These are phyloP conservation scores for Pulveroboletus sp. DNA, from an alignment of 768 basidiomycete species.

Conservation along the genomic window DNA sequence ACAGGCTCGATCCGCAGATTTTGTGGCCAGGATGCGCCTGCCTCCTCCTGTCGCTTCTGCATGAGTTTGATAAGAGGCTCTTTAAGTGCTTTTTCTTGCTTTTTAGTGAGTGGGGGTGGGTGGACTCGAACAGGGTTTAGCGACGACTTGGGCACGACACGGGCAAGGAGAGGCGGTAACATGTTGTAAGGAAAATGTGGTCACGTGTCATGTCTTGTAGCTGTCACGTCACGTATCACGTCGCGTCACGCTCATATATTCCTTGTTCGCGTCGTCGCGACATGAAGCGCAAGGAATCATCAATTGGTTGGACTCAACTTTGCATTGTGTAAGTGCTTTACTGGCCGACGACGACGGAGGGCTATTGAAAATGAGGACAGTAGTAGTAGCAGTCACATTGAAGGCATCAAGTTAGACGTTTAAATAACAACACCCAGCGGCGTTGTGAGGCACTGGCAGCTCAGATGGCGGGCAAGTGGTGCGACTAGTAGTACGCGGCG, in stretches of 20 bases:
- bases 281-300: slow-evolving; percentile 20
- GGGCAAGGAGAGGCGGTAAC: slow-evolving; percentile 25
- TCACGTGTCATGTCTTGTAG: background rate
- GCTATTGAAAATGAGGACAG: too few species aligned
- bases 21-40: slow-evolving; percentile 41
- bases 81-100: slow-evolving; percentile 26
- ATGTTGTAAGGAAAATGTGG: background rate
- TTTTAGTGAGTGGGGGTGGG: slow-evolving; percentile 33
- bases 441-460: too few species aligned
- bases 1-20: slow-evolving; percentile 52
- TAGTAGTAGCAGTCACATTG: too few species aligned
- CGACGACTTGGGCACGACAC: slow-evolving; percentile 37
- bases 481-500: too few species aligned
- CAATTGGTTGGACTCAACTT: too few species aligned
- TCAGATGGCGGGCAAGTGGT: too few species aligned
- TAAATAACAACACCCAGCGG: too few species aligned
- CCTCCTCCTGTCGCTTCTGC: slow-evolving; percentile 36
- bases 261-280: too few species aligned
- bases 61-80: slow-evolving; percentile 42
- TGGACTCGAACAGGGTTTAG: slow-evolving; percentile 21
- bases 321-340: too few species aligned
- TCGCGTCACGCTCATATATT: slow-evolving; percentile 15
- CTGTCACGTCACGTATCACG: slow-evolving; percentile 25
- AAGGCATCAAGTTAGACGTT: too few species aligned
- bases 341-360: too few species aligned